Base-by-base conservation (phyloP, 352 stramenopile species). In the Phytophthora pluvialis region DNA sequence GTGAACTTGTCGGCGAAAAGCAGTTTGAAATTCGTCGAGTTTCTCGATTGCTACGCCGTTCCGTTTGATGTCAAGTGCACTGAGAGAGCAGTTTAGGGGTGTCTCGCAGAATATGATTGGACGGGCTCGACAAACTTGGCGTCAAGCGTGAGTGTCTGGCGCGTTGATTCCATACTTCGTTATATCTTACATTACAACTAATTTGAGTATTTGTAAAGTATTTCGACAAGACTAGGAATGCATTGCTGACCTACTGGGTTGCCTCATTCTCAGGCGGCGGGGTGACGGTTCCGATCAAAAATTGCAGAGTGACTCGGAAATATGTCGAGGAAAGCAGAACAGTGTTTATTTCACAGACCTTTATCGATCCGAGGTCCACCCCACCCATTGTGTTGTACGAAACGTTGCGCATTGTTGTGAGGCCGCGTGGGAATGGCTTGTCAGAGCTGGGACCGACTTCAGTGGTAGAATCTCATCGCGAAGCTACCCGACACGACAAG, bases 11-110 rank as follows among this genome's bases (percentile, higher is more conserved):
- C 42, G 31, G 16, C 21, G 31, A 26, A 6, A 29, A 47, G n/a
- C 16, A 29, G n/a, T 13, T 55, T 54, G 15, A 55, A 55, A 39
- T 67, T 50, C 25, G 40, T 67, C 25, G 59, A 67, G 8, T 67
- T 61, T 32, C 25, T 56, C 5, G 59, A 67, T 13, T 9, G 32
- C 11, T 67, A 51, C 16, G 59, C 6, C 7, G 42, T 67, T 4
- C 59, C 59, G 21, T 67, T 61, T 39, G 8, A 38, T 10, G 15
- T 10, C 1, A 36, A 42, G 2, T 18, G 16, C 31, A 61, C 59
- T 11, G 59, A 47, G 31, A 55, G 26, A 25, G 59, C 50, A 18
- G 50, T 67, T 38, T 67, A 40, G 59, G 35, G 42, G 5, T 54
- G 49, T 35, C 49, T 66, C 32, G 48, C 47, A 39, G 33, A 66